phyloP scores from a whole-genome alignment of 768 basidiomycete species.

The Austroboletus festivus region DNA sequence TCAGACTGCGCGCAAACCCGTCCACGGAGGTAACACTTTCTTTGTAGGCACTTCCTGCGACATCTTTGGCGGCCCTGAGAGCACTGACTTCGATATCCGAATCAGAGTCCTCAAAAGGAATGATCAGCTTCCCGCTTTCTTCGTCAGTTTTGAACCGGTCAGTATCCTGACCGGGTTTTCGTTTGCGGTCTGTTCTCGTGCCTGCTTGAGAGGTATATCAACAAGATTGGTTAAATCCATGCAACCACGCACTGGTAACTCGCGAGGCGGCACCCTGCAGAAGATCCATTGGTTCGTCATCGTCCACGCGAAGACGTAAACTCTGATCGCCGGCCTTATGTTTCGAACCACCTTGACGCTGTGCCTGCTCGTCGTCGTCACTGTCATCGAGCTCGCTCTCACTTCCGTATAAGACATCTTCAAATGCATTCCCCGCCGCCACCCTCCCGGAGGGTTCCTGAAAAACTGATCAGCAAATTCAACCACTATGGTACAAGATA shows the following conservation, averaged over 20 bases:
- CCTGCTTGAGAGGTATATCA: constrained; percentile 31
- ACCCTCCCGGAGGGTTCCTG: constrained; percentile 48
- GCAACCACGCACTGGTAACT: constrained; percentile 56
- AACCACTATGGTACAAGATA: background rate
- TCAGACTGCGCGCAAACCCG: constrained; percentile 81
- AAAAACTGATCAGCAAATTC: constrained; percentile 6
- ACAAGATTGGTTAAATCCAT: background rate
- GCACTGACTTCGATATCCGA: constrained; percentile 41
- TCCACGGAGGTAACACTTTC: constrained; percentile 83
- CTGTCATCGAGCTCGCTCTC: constrained; percentile 85
- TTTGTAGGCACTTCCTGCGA: constrained; percentile 75
- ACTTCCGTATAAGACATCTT: constrained; percentile 95
- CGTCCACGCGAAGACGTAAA: constrained; percentile 76
- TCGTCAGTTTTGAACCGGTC: constrained; percentile 84
- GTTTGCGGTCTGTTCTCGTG: constrained; percentile 46
- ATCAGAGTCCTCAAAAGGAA: constrained; percentile 56
- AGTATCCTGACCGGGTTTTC: constrained; percentile 85
- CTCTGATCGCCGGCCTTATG: constrained; percentile 40
- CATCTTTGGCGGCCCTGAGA: constrained; percentile 46
- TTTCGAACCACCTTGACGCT: constrained; percentile 33
- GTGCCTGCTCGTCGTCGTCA: constrained; percentile 50
- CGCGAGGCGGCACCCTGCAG: constrained; percentile 74
- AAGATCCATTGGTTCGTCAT: constrained; percentile 94
- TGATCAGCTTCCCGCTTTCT: constrained; percentile 76
- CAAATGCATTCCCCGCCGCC: constrained; percentile 83